These are phyloP conservation scores for Erucastrum elatum DNA, from an alignment of 345 rosid genomes.

Conservation along the genomic window DNA sequence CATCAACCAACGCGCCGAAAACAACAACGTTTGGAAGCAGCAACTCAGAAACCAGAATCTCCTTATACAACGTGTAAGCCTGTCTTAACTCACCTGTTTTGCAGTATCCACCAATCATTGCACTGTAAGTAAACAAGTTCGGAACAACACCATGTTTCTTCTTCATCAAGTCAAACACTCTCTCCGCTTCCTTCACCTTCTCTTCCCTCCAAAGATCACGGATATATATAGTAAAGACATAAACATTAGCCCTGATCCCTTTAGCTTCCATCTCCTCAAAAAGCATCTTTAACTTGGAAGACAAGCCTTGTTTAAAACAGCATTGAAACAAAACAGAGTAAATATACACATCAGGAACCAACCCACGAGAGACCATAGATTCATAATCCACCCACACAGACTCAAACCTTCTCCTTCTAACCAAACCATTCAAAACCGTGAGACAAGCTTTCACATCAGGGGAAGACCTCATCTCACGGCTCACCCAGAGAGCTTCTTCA, in stretches of 20 bases:
- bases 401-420: constrained; percentile 46
- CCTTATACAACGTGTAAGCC: constrained; percentile 48
- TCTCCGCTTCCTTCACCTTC: constrained; percentile 51
- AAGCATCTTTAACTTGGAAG: constrained; percentile 44
- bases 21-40: constrained; percentile 55
- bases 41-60: constrained; percentile 44
- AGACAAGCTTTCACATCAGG: constrained; percentile 56
- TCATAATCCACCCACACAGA: constrained; percentile 51
- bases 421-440: constrained; percentile 54
- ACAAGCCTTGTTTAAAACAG: constrained; percentile 54
- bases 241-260: constrained; percentile 57
- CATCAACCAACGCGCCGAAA: constrained; percentile 57
- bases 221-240: constrained; percentile 50
- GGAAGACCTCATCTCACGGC: constrained; percentile 39
- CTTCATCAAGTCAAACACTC: constrained; percentile 48
- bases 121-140: constrained; percentile 55
- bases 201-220: constrained; percentile 49
- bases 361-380: constrained; percentile 50
- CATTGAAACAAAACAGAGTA: constrained; percentile 59
- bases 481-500: constrained; percentile 67
- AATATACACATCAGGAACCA: constrained; percentile 56
- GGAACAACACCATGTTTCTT: constrained; percentile 45
- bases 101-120: constrained; percentile 60
- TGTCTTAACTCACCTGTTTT: constrained; percentile 44
- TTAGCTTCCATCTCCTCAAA: constrained; percentile 49